These are phyloP conservation scores for Dissophora globulifera DNA, from an alignment of 192 early-diverging fungal species.

Conservation along the genomic window DNA sequence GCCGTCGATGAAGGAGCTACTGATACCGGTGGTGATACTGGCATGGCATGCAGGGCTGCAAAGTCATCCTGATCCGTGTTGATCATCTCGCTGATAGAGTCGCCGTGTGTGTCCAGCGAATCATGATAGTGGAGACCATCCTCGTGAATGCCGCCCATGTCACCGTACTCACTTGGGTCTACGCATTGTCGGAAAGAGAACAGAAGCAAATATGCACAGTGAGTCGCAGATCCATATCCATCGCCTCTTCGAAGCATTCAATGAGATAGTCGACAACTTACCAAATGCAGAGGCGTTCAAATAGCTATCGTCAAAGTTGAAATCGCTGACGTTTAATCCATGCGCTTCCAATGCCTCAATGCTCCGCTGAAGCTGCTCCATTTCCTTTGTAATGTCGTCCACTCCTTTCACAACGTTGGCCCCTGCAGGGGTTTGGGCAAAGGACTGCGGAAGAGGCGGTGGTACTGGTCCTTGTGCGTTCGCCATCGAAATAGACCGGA, in stretches of 20 bases:
- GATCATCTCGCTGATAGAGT: slow-evolving; percentile 29
- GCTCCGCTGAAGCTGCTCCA: slow-evolving; percentile 42
- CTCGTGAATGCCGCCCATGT: slow-evolving; percentile 11
- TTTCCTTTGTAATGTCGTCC: slow-evolving; percentile 39
- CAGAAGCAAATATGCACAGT: neutral
- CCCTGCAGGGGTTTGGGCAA: slow-evolving; percentile 37
- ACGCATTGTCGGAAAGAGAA: neutral
- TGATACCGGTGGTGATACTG: neutral
- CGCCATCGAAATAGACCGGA: slow-evolving; percentile 44
- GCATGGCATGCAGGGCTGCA: neutral
- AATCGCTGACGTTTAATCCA: slow-evolving; percentile 33
- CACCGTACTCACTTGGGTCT: slow-evolving; percentile 15
- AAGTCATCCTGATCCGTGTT: slow-evolving; percentile 29
- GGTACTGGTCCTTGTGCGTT: slow-evolving; percentile 20
- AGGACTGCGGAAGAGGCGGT: slow-evolving; percentile 29
- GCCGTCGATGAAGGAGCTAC: neutral
- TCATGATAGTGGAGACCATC: slow-evolving; percentile 9
- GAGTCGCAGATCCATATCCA: neutral
- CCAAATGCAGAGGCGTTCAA: slow-evolving; percentile 19
- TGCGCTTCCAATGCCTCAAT: slow-evolving; percentile 44
- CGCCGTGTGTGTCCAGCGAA: slow-evolving; percentile 2
- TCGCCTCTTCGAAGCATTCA: neutral
- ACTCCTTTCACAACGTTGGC: slow-evolving; percentile 30
- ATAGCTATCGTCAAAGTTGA: slow-evolving; percentile 39
- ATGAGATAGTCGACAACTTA: neutral